Percentiles rank a stretch among this genome's conserved stretches.
phyloP scores from a whole-genome alignment of 345 rosid genomes.

The Kandelia obovata region DNA sequence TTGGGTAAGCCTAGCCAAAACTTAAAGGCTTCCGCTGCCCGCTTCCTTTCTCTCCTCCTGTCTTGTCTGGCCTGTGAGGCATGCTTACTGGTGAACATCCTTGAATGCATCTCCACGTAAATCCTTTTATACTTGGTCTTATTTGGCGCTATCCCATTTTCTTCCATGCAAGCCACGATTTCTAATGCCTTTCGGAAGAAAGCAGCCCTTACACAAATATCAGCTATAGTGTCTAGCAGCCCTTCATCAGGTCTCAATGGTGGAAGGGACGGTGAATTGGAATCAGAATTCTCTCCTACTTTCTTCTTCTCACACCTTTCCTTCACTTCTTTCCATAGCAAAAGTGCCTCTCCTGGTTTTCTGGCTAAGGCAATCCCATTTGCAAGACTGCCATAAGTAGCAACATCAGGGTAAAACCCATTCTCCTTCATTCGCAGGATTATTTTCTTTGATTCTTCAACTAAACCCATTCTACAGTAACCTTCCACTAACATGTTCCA shows the following conservation, averaged over 20 bases:
- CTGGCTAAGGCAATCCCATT: slow-evolving; percentile 76
- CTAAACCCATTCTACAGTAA: slow-evolving; percentile 64
- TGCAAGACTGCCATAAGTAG: slow-evolving; percentile 86
- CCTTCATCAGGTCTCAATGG: slow-evolving; percentile 71
- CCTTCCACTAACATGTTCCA: slow-evolving; percentile 95
- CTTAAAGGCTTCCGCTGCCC: slow-evolving; percentile 96
- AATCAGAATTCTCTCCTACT: slow-evolving; percentile 27
- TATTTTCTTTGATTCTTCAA: slow-evolving; percentile 74
- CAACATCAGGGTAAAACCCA: slow-evolving; percentile 66
- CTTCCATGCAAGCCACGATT: slow-evolving; percentile 91
- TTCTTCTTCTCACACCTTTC: slow-evolving; percentile 47
- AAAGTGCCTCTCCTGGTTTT: slow-evolving; percentile 93
- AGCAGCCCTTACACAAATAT: slow-evolving; percentile 85
- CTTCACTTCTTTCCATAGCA: slow-evolving; percentile 85
- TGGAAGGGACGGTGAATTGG: slow-evolving; percentile 37
- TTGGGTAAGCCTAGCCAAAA: slow-evolving; percentile 95
- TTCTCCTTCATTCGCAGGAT: slow-evolving; percentile 65
- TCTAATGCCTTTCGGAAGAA: slow-evolving; percentile 88
- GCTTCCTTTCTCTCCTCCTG: slow-evolving; percentile 70
- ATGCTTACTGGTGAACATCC: slow-evolving; percentile 94
- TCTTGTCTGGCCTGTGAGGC: slow-evolving; percentile 86
- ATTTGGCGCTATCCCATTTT: slow-evolving; percentile 76
- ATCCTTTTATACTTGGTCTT: slow-evolving; percentile 83
- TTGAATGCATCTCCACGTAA: slow-evolving; percentile 91
- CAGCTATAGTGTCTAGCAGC: slow-evolving; percentile 68